These are phyloP conservation scores for Bruguiera parviflora DNA, from an alignment of 345 rosid genomes.

Conservation along the genomic window DNA sequence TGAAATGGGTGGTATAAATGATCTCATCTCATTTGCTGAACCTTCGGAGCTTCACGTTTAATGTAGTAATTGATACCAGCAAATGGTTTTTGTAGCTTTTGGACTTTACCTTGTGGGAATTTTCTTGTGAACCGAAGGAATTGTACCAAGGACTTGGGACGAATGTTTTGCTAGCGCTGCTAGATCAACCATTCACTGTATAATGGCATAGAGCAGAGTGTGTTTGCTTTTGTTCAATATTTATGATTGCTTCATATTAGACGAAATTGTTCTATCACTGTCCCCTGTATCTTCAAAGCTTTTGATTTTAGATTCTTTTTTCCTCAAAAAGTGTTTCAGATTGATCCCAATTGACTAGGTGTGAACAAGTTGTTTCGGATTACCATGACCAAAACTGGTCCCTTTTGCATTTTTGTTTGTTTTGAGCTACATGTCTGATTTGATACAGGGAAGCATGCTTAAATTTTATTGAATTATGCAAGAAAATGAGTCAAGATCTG, in stretches of 20 bases:
- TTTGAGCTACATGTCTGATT: constrained; percentile 4
- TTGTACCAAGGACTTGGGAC: too few relatives aligned
- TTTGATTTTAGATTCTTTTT: not conserved
- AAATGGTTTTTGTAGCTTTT: too few relatives aligned
- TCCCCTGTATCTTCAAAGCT: not conserved
- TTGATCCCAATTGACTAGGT: not conserved
- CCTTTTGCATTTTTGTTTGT: not conserved
- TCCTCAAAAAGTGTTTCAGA: not conserved
- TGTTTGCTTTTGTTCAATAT: too few relatives aligned
- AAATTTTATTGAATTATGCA: constrained; percentile 81
- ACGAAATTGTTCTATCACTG: too few relatives aligned
- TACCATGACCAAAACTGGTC: not conserved
- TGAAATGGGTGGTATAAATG: constrained; percentile 60
- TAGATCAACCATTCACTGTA: too few relatives aligned
- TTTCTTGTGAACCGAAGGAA: too few relatives aligned
- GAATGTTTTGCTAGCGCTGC: too few relatives aligned
- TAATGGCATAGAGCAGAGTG: too few relatives aligned
- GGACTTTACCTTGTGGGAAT: too few relatives aligned
- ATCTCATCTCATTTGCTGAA: constrained; percentile 78
- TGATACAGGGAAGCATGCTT: constrained; percentile 79
- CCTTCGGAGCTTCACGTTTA: constrained; percentile 91
- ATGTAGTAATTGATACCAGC: constrained; percentile 37
- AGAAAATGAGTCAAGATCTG: constrained; percentile 88
- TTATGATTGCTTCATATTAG: too few relatives aligned
- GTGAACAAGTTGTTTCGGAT: not conserved